Conservation (phyloP, 257 asterid species). For the Ophiorrhiza pumila region DNA sequence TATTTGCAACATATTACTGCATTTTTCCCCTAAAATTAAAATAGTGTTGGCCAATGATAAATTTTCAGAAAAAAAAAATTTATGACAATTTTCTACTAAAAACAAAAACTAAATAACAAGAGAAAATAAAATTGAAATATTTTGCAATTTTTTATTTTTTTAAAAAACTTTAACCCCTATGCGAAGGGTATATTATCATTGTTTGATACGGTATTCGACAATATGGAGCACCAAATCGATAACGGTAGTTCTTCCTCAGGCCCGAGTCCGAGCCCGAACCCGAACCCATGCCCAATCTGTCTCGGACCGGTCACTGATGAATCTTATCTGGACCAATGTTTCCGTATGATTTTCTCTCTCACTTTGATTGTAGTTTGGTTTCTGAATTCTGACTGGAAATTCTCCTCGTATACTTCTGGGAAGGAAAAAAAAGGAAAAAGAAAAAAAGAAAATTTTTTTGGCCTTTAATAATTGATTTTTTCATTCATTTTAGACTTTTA, state of each 20-base stretch:
- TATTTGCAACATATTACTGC: too few relatives aligned
- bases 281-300: constrained; percentile 64
- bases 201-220: too few relatives aligned
- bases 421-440: neutral
- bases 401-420: neutral
- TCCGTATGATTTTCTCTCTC: constrained; percentile 44
- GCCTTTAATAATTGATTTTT: neutral
- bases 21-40: too few relatives aligned
- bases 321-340: constrained; percentile 69
- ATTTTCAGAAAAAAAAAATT: too few relatives aligned
- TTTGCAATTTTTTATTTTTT: too few relatives aligned
- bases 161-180: too few relatives aligned
- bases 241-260: constrained; percentile 26
- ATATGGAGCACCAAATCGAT: constrained; percentile 22
- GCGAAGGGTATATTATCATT: too few relatives aligned
- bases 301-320: constrained; percentile 42
- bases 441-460: neutral
- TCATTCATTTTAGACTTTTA: neutral
- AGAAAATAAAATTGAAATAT: too few relatives aligned
- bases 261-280: constrained; percentile 42
- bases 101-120: too few relatives aligned
- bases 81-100: too few relatives aligned
- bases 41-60: too few relatives aligned
- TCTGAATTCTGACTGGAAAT: neutral
- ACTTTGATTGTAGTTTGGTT: neutral